Evolutionary conservation across 202 grass and related monocot genomes (phyloP).

Genomic region (Saccharum hybrid): DNA sequence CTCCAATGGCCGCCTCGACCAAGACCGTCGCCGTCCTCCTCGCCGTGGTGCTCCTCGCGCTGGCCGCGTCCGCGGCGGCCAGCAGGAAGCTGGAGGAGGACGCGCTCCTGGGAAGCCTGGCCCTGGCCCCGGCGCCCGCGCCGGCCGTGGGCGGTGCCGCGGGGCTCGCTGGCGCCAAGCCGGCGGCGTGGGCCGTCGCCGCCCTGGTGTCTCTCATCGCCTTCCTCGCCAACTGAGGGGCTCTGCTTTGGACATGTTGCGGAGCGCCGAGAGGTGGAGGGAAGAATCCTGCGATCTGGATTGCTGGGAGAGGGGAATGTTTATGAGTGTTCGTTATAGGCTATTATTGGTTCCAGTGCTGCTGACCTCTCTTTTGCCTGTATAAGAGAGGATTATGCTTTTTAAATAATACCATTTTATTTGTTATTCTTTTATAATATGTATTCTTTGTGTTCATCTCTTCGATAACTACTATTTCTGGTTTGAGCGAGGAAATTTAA

Average conservation of each 20-base stretch:
- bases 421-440: constrained; percentile 44
- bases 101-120: constrained; percentile 43
- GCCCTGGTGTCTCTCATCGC: constrained; percentile 52
- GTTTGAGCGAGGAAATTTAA: background rate
- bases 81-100: constrained; percentile 36
- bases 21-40: constrained; percentile 42
- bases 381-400: constrained; percentile 58
- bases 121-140: constrained; percentile 48
- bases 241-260: too few species aligned
- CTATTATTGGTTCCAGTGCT: constrained; percentile 5
- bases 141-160: constrained; percentile 37
- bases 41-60: constrained; percentile 32
- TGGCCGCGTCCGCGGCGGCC: constrained; percentile 27
- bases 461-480: background rate
- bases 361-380: constrained; percentile 66
- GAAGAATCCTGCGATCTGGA: constrained; percentile 46
- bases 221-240: constrained; percentile 56
- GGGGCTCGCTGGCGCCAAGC: constrained; percentile 36
- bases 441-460: background rate
- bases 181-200: constrained; percentile 57
- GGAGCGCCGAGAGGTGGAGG: background rate
- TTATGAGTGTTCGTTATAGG: constrained; percentile 34
- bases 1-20: constrained; percentile 48
- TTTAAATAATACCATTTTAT: constrained; percentile 55
- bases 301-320: constrained; percentile 14